These are phyloP conservation scores for Macrotyloma uniflorum DNA, from an alignment of 306 rosid genomes.

Conservation along the genomic window DNA sequence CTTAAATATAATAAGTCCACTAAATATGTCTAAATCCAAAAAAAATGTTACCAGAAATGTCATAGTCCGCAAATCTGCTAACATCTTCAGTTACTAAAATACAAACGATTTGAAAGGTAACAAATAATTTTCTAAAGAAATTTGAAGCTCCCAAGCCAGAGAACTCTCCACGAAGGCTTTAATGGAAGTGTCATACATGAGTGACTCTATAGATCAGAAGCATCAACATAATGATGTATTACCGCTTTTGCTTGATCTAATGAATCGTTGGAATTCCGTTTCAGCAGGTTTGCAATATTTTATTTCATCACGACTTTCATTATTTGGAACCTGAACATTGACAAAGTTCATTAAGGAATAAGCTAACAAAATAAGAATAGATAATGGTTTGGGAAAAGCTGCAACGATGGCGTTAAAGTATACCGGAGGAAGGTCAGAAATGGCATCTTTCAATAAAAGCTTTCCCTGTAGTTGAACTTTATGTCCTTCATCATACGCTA, in stretches of 20 bases:
- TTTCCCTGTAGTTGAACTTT: constrained; percentile 41
- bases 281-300: constrained; percentile 44
- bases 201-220: neutral
- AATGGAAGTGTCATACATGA: neutral
- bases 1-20: no score
- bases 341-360: neutral
- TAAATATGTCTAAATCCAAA: no score
- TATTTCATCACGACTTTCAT: constrained; percentile 59
- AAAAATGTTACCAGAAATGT: neutral
- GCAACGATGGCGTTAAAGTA: neutral
- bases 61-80: neutral
- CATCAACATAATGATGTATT: neutral
- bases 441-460: constrained; percentile 69
- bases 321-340: constrained; percentile 54
- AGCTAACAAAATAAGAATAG: neutral
- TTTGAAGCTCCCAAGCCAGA: neutral
- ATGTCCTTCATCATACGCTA: constrained; percentile 62
- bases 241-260: constrained; percentile 62
- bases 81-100: neutral
- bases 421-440: constrained; percentile 83
- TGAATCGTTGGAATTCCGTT: constrained; percentile 67
- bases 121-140: no score
- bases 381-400: neutral
- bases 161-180: neutral
- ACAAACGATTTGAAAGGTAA: no score